phyloP scores from a whole-genome alignment of 1,284 basidiomycete genomes.

The Puccinia horiana region DNA sequence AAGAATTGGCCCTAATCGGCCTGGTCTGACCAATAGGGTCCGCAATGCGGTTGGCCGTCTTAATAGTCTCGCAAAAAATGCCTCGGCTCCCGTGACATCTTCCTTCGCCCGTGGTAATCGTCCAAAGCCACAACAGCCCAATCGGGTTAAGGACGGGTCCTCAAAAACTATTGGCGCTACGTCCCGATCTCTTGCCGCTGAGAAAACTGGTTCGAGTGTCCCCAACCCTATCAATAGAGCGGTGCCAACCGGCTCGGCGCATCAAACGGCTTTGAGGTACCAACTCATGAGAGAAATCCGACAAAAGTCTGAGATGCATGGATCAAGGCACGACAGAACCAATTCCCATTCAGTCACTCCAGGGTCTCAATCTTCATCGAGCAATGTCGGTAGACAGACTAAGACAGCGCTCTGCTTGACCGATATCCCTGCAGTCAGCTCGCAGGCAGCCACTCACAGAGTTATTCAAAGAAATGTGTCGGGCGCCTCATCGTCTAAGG shows the following conservation, averaged over 20 bases:
- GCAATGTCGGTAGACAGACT: not conserved
- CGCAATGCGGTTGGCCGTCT: conserved; percentile 23
- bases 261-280: conserved; percentile 6
- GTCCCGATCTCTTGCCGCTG: not conserved
- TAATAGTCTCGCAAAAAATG: conserved; percentile 25
- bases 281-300: conserved; percentile 35
- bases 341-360: not conserved
- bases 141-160: not conserved
- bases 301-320: conserved; percentile 14
- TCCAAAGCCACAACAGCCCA: conserved; percentile 6
- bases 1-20: conserved; percentile 3
- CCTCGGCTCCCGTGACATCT: not conserved
- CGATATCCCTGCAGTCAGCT: not conserved
- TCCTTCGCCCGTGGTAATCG: not conserved
- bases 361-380: conserved; percentile 8
- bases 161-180: not conserved
- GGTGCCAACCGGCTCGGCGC: not conserved
- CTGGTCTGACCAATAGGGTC: conserved; percentile 13
- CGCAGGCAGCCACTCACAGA: not conserved
- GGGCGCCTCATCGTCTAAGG: conserved; percentile 15
- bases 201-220: not conserved
- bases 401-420: not conserved
- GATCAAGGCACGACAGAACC: not conserved
- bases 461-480: conserved; percentile 4
- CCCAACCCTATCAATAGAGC: not conserved